A percentile compares a stretch with the other conserved stretches of the same genome.
Conservation (phyloP, 139 green algal genomes). For the Asterochloris sp. region DNA sequence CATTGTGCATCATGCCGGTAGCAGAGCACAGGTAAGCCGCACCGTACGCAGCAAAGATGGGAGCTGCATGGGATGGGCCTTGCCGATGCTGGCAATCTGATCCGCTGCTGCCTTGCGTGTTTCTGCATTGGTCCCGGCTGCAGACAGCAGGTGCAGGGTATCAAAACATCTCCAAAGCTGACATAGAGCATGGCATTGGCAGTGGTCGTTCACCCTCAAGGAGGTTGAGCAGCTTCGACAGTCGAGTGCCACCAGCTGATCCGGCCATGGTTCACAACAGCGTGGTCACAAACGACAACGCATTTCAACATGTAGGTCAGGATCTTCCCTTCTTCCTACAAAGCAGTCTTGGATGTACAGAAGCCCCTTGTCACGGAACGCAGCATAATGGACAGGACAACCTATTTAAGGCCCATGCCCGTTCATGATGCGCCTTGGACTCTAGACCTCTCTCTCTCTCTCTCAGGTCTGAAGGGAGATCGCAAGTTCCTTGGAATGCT, state of each 20-base stretch:
- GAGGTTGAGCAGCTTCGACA: constrained; percentile 67
- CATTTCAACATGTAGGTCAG: no score
- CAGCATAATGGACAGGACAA: no score
- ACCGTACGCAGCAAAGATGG: constrained; percentile 44
- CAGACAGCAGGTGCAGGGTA: neutral
- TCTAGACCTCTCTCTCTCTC: no score
- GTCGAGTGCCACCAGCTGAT: constrained; percentile 29
- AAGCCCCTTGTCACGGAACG: no score
- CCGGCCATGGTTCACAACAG: neutral
- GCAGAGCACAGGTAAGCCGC: neutral
- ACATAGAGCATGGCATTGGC: neutral
- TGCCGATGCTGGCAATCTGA: constrained; percentile 78
- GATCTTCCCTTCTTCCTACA: no score
- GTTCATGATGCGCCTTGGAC: no score
- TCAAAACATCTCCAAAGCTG: neutral
- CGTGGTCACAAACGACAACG: no score
- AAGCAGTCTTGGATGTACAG: no score
- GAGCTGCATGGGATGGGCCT: constrained; percentile 69
- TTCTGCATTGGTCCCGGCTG: constrained; percentile 66
- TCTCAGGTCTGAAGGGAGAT: no score
- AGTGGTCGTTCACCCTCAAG: constrained; percentile 51
- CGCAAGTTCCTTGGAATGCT: no score
- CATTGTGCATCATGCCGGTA: neutral
- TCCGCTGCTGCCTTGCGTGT: constrained; percentile 71
- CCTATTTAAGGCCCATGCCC: no score